Percentiles rank a stretch among this genome's conserved stretches.
Evolutionary conservation across 1,139 yeast species (phyloP).

Genomic region (Suhomyces kunorum): DNA sequence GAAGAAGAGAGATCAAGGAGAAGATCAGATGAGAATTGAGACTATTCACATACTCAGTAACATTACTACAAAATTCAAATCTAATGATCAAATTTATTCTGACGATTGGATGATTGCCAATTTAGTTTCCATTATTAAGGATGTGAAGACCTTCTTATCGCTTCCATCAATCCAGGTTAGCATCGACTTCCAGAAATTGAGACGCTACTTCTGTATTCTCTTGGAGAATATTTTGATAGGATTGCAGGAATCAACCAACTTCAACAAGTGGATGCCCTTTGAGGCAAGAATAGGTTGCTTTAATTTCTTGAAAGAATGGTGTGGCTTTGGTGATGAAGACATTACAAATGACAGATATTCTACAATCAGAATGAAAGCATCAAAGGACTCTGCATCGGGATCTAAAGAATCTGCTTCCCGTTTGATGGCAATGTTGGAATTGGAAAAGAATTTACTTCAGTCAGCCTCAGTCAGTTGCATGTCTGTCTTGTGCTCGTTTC

Average conservation of each 20-base stretch:
- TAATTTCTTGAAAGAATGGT: constrained; percentile 87
- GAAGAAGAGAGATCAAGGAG: constrained; percentile 35
- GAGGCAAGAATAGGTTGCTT: constrained; percentile 85
- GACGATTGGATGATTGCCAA: constrained; percentile 74
- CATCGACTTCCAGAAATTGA: constrained; percentile 71
- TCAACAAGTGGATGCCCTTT: constrained; percentile 68
- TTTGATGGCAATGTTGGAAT: constrained; percentile 71
- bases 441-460: constrained; percentile 74
- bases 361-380: constrained; percentile 53
- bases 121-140: constrained; percentile 63
- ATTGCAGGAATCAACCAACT: constrained; percentile 41
- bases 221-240: constrained; percentile 68
- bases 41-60: constrained; percentile 72
- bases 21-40: constrained; percentile 68
- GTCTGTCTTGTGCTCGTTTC: constrained; percentile 76
- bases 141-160: constrained; percentile 64
- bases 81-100: constrained; percentile 49
- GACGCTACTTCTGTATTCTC: constrained; percentile 79
- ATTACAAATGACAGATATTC: constrained; percentile 68
- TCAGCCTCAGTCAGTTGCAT: constrained; percentile 76
- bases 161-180: constrained; percentile 60
- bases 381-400: constrained; percentile 51
- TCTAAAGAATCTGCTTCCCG: constrained; percentile 7
- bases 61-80: constrained; percentile 66
- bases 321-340: constrained; percentile 75